Evolutionary conservation across 2,329 filamentous ascomycete genomes (phyloP).

Genomic region (Botrytis deweyae): DNA sequence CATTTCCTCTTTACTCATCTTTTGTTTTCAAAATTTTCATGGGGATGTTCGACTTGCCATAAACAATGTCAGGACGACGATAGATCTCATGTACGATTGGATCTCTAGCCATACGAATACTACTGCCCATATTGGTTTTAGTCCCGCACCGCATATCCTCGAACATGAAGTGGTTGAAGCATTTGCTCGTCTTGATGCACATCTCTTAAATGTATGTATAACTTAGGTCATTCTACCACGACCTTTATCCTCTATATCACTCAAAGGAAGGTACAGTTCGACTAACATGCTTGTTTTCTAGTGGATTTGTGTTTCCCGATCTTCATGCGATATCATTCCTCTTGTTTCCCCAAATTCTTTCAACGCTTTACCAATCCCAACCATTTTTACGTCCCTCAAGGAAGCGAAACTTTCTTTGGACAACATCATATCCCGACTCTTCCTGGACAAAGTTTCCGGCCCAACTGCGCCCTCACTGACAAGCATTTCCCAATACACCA

Average conservation of each 20-base stretch:
- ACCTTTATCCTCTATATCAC: not conserved
- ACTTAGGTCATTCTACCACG: not conserved
- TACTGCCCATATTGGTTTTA: not conserved
- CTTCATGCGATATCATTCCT: not conserved
- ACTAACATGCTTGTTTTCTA: not conserved
- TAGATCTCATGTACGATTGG: slow-evolving; percentile 1
- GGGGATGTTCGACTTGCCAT: slow-evolving; percentile 21
- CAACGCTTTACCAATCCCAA: not conserved
- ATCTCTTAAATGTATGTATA: not conserved
- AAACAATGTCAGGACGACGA: not conserved
- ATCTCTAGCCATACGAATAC: not conserved
- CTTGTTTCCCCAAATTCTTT: not conserved
- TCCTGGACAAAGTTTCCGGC: not conserved
- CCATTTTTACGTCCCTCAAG: not conserved
- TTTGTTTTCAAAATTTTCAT: slow-evolving; percentile 19
- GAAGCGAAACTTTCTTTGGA: not conserved
- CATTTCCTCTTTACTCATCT: not conserved
- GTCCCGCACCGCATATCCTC: not conserved
- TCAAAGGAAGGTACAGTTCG: not conserved
- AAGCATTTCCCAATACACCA: not conserved
- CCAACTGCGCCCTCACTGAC: not conserved
- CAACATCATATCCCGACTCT: not conserved
- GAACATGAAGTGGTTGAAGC: slow-evolving; percentile 26
- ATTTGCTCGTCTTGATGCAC: slow-evolving; percentile 28
- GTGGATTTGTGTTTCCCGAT: not conserved